Percentiles rank a stretch among this genome's conserved stretches.
These are phyloP conservation scores for Ailanthus altissimus DNA, from an alignment of 345 rosid genomes.

Conservation along the genomic window DNA sequence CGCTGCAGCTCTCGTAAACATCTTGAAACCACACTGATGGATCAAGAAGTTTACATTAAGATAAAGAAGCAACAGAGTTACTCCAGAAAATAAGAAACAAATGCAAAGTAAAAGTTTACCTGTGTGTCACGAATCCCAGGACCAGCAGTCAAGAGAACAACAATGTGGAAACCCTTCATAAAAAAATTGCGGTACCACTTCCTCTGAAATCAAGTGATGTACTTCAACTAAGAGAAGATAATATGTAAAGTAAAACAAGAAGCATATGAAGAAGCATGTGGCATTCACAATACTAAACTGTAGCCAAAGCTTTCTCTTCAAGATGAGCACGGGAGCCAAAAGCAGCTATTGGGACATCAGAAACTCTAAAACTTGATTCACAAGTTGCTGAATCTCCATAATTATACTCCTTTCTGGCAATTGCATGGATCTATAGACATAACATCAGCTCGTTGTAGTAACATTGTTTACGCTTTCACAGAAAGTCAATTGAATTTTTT, in stretches of 20 bases:
- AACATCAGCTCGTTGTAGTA: constrained; percentile 33
- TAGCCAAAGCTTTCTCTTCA: constrained; percentile 90
- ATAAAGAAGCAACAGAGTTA: background rate
- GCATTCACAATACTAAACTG: constrained; percentile 55
- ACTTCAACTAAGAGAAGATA: constrained; percentile 27
- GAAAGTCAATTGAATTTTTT: background rate
- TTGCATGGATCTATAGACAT: constrained; percentile 71
- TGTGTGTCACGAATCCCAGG: constrained; percentile 97
- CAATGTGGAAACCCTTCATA: constrained; percentile 97
- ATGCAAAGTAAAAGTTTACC: constrained; percentile 39
- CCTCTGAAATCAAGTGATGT: constrained; percentile 57
- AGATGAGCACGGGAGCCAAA: constrained; percentile 99
- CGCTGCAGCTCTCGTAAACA: constrained; percentile 99
- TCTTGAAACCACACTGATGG: constrained; percentile 96
- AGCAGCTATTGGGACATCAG: constrained; percentile 77
- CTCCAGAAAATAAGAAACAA: background rate
- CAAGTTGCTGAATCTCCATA: constrained; percentile 46
- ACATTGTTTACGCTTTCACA: background rate
- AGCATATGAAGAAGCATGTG: background rate
- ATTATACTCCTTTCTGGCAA: constrained; percentile 54
- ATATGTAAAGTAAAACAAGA: constrained; percentile 11
- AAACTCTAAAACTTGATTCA: constrained; percentile 46
- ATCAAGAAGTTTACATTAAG: constrained; percentile 15
- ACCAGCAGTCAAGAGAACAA: constrained; percentile 84
- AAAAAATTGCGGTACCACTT: constrained; percentile 96